Evolutionary conservation across 2,329 filamentous ascomycete species (phyloP), one percentile per base, ranked within the genome.

Genomic region (Penicillium palitans): DNA sequence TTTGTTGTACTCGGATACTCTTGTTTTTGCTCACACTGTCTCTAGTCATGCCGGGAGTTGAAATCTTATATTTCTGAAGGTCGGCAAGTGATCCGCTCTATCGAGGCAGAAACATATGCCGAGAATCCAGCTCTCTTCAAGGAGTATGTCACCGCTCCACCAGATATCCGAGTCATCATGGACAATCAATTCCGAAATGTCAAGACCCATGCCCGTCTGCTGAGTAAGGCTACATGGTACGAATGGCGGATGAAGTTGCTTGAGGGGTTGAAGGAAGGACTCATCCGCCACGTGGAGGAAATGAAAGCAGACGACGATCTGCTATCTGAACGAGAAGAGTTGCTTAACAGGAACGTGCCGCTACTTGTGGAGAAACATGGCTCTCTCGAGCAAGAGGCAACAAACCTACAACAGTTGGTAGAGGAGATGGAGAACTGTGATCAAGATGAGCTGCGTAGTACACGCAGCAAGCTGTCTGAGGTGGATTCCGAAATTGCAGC

Each of bases 131-230:
- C 91, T 0, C 81, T 99, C 1, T 96, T 99, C 77, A 87, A 86
- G 59, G 95, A 98, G 72, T 99, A 99, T 72, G 86, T 96, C 63
- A 87, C 88, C 10, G 93, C 93, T 27, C 85, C 90, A 0, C 86
- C 91, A 0, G 91, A 96, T 61, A 87, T 96, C 71, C 92, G 90
- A 69, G 78, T 86, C 4, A 82, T 96, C 52, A 96, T 99, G 88
- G 93, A 99, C 77, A 95, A 90, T 64, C 93, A 98, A 72, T 95
- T 99, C 81, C 95, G 96, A 75, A 97, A 98, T 70, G 90, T 96
- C 75, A 98, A 97, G 79, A 93, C 91, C 0, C 90, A 96, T 73
- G 91, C 93, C 17, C 86, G 95, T 27, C 82, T 97, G 15, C 81
- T 93, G 52, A 97, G 93, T 78, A 97, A 97, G 72, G 91, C 91